A percentile compares a stretch with the other conserved stretches of the same genome.
phyloP scores from a whole-genome alignment of 345 rosid genomes.

The Syzygium oleosum region DNA sequence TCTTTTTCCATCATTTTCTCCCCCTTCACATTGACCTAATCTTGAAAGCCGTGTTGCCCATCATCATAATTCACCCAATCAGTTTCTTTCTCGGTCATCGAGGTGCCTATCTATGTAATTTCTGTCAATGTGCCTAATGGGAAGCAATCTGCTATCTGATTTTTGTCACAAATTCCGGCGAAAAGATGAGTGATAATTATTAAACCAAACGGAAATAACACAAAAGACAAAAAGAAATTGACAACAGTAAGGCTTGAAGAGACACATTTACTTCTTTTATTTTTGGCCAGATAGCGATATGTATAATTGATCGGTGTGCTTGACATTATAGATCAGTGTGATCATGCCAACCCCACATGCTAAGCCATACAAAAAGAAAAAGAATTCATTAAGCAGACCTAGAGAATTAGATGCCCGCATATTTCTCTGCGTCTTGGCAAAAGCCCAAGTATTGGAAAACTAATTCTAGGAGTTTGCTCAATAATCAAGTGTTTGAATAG shows the following conservation, averaged over 20 bases:
- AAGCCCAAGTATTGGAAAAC: neutral
- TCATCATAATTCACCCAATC: neutral
- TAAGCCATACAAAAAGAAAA: neutral
- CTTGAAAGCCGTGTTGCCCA: neutral
- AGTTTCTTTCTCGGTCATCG: neutral
- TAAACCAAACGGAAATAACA: neutral
- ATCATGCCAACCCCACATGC: neutral
- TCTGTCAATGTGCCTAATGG: neutral
- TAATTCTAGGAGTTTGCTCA: neutral
- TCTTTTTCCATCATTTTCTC: neutral
- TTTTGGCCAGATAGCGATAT: neutral
- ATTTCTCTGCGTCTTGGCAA: neutral
- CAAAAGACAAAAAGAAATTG: neutral
- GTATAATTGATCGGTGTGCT: neutral
- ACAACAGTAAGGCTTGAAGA: neutral
- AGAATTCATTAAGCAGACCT: neutral
- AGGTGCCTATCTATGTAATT: neutral
- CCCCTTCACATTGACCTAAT: slow-evolving; percentile 3
- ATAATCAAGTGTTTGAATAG: neutral
- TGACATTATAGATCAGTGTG: neutral
- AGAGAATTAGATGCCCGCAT: neutral
- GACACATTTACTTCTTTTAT: neutral
- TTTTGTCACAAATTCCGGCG: neutral
- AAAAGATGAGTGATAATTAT: neutral
- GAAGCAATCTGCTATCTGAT: neutral